Evolutionary conservation across 2,329 filamentous ascomycete species (phyloP), one percentile per base, ranked within the genome.

Genomic region (Epichloe festucae): DNA sequence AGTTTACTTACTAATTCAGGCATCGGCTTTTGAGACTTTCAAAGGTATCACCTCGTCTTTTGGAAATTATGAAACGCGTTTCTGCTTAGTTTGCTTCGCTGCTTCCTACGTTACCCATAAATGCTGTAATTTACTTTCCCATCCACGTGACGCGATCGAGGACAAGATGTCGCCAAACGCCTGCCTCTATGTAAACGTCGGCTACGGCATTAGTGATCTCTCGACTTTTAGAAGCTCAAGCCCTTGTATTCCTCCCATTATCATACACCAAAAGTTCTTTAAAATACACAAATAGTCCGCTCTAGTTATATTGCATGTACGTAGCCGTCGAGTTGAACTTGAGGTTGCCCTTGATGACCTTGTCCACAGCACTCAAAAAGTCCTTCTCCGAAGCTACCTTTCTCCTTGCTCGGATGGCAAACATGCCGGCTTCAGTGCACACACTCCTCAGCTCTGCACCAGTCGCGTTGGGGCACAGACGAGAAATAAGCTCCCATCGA

Each of bases 371-470:
- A 53, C 88, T 90, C 61, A 98, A 73, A 73, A 98, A 98, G 72
- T 98, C 93, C 79, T 98, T 97, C 77, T 98, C 93, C 1, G 90
- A 91, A 0, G 93, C 93, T 15, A 98, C 89, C 86, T 98, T 98
- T 73, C 93, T 84, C 67, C 93, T 76, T 39, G 88, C 88, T 46
- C 93, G 82, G 58, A 98, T 96, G 54, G 93, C 93, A 65, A 95
- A 98, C 91, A 98, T 97, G 59, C 93, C 93, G 1, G 93, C 91
- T 71, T 98, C 93, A 8, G 93, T 98, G 60, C 93, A 95, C 55
- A 98, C 93, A 73, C 89, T 95, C 63, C 93, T 82, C 67, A 98
- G 73, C 71, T 98, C 93, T 48, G 93, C 93, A 73, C 93, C 93
- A 1, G 93, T 98, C 50, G 90, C 87, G 72, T 98, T 98, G 59